Base-by-base conservation (phyloP, 129 eudicot genomes). In the Erigeron canadensis region DNA sequence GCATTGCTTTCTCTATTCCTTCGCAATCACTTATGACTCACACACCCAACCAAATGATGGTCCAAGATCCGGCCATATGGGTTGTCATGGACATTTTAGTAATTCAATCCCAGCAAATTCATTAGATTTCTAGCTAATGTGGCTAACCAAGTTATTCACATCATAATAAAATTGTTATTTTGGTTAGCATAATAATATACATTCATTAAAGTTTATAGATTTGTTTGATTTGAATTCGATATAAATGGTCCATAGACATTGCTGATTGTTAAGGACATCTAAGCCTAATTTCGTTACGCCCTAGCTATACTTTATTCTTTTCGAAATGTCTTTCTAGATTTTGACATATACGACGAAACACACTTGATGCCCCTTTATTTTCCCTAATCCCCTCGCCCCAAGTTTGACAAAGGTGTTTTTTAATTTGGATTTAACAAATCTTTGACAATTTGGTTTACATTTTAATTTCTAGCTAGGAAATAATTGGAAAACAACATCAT, bases 11-110 rank as follows among this genome's bases (percentile, higher is more conserved):
- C 58, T 70, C 72, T 77, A 63, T 70, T 77, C 67, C 72, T 77
- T 77, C 56, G 77, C 60, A 63, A 70, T 77, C 77, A 77, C 81
- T 77, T 70, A 77, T 70, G 77, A 70, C 77, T 1, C 77, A 71
- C 77, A 28, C 77, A 71, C 71, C 81, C 81, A 78, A 78, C 81
- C 67, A 78, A 71, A 78, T 78, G 77, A 77, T 77, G 81, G 77
- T 71, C 77, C 34, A 28, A 1, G 34, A 28, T 28, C 34, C 34
- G 3, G 1, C 34, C 81, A 71, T 78, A 71, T 77, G 65, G 70
- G 72, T 70, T 77, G 77, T 78, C 81, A 71, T 70, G 81, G n/a
- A 28, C 60, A 53, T 70, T 63, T 60, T 22, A 17, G 41, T 51
- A 13, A 43, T 63, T 77, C 10, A 22, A 41, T 77, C 23, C 47